Evolutionary conservation across 768 basidiomycete species (phyloP), one percentile per base, ranked within the genome.

Genomic region (Lentinula sp.): DNA sequence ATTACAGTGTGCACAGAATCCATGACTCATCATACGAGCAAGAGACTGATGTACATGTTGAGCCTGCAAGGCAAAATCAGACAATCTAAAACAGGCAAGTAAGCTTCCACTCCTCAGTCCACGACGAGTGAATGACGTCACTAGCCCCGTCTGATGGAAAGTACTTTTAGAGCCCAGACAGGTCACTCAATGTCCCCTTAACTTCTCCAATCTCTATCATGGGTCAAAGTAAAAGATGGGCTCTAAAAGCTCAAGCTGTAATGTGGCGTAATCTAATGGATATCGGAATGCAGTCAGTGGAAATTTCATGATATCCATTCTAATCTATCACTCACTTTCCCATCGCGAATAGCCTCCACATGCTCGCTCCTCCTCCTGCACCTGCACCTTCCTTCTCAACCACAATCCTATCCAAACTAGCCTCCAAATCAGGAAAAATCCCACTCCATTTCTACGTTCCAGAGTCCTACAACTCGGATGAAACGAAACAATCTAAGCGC

Each of bases 251-350:
- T 2, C 45, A 60, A 40, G 59, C 59, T 32, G 59, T 60, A 51
- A 52, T 60, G 46, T 60, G 59, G 59, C 31, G 59, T 15, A 51
- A 60, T 52, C 50, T 60, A 18, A 60, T 60, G 59, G 59, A 60
- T 35, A 60, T 60, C 52, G 59, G 59, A 16, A 60, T 60, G 59
- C 48, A 49, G 31, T 35, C 28, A 51, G 50, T 51, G 28, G 3
- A 28, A 3, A 28, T 23, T 28, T 11, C 7, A 21, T 49, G 28
- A 28, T 28, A 28, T 15, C 1, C 18, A 16, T 10, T 13, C 32
- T 2, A 31, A 5, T 51, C 11, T 31, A 51, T 15, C 13, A 51
- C 23, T 31, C 28, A 51, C 37, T 39, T 13, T 39, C 37, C 0
- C 13, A 13, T 13, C 37, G 9, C 37, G 5, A 49, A 9, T 10